These are phyloP conservation scores for Neurospora tetrasperma DNA, from an alignment of 495 filamentous ascomycete genomes.

Conservation along the genomic window DNA sequence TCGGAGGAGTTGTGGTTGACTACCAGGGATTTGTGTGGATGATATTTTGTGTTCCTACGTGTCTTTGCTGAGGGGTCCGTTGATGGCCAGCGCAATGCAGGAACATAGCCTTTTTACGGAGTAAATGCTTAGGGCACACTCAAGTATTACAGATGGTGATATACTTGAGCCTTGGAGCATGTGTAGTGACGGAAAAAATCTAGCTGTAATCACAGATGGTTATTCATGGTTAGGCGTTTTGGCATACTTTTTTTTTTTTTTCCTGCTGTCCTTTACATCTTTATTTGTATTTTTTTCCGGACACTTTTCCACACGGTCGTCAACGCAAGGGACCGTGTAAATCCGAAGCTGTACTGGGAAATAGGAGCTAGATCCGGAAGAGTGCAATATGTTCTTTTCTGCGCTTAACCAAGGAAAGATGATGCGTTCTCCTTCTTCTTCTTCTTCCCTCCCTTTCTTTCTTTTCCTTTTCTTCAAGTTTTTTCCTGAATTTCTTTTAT, in stretches of 20 bases:
- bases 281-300: neutral
- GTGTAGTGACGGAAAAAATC: neutral
- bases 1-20: conserved; percentile 22
- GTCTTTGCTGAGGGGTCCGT: too few relatives aligned
- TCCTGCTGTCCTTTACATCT: neutral
- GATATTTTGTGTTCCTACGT: neutral
- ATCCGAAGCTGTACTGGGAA: neutral
- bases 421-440: neutral
- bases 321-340: neutral
- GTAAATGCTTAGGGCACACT: neutral
- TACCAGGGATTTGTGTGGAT: neutral
- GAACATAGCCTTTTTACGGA: too few relatives aligned
- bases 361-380: neutral
- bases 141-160: neutral
- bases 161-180: neutral
- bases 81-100: too few relatives aligned
- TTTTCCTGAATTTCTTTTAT: neutral
- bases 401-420: neutral
- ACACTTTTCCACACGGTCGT: neutral
- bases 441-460: too few relatives aligned
- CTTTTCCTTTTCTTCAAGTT: too few relatives aligned
- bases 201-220: neutral
- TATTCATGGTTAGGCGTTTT: neutral
- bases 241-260: neutral
- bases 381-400: neutral